phyloP scores from a whole-genome alignment of 371 early-diverging fungal species.

The Parasitella parasitica region DNA sequence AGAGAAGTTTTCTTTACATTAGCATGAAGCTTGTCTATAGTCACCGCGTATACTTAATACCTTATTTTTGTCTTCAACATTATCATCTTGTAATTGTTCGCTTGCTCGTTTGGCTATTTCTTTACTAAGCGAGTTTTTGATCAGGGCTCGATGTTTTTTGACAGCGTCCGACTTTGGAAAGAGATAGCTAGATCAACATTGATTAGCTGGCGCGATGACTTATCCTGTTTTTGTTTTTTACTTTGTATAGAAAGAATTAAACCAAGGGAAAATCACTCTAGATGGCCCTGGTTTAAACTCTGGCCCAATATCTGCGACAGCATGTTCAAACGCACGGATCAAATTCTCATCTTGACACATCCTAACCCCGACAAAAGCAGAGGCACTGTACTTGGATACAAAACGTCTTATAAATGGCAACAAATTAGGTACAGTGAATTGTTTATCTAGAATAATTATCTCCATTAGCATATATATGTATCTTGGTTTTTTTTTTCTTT shows the following conservation, averaged over 20 bases:
- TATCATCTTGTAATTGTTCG: neutral
- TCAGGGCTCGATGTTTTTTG: neutral
- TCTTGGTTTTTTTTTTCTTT: neutral
- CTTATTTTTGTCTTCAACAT: neutral
- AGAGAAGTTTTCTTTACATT: neutral
- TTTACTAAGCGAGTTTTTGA: constrained; percentile 5
- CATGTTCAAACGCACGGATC: constrained; percentile 10
- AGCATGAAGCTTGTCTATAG: neutral
- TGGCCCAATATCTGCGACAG: constrained; percentile 13
- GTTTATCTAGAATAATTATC: neutral
- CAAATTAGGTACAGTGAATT: neutral
- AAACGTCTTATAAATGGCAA: constrained; percentile 15
- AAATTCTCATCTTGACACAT: constrained; percentile 7
- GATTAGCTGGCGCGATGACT: neutral
- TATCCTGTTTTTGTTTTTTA: neutral
- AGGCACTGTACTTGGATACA: constrained; percentile 19
- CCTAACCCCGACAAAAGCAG: constrained; percentile 18
- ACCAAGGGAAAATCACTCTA: constrained; percentile 24
- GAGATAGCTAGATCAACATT: neutral
- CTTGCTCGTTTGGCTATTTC: neutral
- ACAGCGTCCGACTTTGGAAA: neutral
- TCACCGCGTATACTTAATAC: neutral
- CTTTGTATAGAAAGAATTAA: constrained; percentile 25
- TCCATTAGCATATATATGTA: neutral
- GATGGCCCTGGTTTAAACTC: constrained; percentile 14